phyloP scores from a whole-genome alignment of 164 flowering plant genomes.

The Warburgia ugandensis region DNA sequence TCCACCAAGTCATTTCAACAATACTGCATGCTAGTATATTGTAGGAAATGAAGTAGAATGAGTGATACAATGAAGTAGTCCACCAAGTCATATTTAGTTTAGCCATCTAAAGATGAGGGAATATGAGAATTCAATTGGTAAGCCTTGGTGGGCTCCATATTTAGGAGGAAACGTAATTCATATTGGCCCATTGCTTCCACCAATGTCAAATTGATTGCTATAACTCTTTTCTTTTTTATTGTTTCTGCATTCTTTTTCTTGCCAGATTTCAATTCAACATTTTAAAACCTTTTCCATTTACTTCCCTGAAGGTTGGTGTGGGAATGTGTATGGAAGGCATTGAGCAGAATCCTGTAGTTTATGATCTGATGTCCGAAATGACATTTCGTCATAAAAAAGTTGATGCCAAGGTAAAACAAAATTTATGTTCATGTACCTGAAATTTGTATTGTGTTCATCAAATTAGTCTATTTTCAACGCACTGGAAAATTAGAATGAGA shows the following conservation, averaged over 20 bases:
- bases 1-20: no score
- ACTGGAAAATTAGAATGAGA: background rate
- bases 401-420: conserved; percentile 42
- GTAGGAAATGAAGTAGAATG: no score
- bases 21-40: no score
- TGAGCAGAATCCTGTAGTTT: conserved; percentile 75
- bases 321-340: conserved; percentile 88
- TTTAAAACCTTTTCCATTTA: background rate
- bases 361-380: conserved; percentile 86
- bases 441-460: background rate
- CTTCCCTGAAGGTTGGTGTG: conserved; percentile 52
- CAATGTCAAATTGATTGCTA: no score
- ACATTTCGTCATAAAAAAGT: conserved; percentile 47
- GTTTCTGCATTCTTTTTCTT: no score
- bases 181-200: background rate
- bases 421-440: background rate
- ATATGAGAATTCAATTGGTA: background rate
- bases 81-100: no score
- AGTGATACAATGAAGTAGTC: no score
- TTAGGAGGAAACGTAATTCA: background rate
- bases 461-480: background rate
- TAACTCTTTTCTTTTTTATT: no score
- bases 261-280: no score
- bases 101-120: background rate
- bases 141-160: background rate